phyloP scores from a whole-genome alignment of 1,284 basidiomycete genomes.

The Spongiforma sp. region DNA sequence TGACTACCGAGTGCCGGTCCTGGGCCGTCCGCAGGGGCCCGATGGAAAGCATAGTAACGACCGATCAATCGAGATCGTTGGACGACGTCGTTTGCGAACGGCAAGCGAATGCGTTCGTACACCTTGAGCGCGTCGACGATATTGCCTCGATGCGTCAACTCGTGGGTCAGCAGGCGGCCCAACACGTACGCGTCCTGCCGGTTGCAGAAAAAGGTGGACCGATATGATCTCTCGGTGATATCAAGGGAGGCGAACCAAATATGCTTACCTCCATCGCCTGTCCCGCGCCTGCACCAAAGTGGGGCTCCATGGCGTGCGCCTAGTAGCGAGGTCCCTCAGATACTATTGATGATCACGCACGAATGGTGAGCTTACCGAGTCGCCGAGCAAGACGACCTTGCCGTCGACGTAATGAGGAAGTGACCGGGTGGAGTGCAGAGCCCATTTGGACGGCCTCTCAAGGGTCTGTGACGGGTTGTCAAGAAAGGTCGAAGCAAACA shows the following conservation, averaged over 20 bases:
- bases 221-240: not conserved
- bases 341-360: too few species aligned
- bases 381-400: slow-evolving; percentile 40
- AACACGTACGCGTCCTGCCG: slow-evolving; percentile 43
- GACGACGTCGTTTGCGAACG: slow-evolving; percentile 25
- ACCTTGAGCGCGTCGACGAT: slow-evolving; percentile 30
- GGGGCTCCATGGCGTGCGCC: slow-evolving; percentile 40
- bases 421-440: slow-evolving; percentile 34
- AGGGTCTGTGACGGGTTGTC: slow-evolving; percentile 15
- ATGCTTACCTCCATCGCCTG: slow-evolving; percentile 39
- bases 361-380: slow-evolving; percentile 41
- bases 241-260: not conserved
- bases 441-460: slow-evolving; percentile 35
- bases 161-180: slow-evolving; percentile 39
- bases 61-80: slow-evolving; percentile 6
- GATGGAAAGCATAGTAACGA: slow-evolving; percentile 8
- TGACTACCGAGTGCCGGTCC: not conserved
- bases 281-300: slow-evolving; percentile 38
- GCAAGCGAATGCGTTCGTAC: slow-evolving; percentile 40
- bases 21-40: not conserved
- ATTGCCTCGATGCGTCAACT: slow-evolving; percentile 24
- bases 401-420: slow-evolving; percentile 36
- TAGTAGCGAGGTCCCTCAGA: slow-evolving; percentile 10
- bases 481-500: not conserved
- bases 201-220: not conserved